Evolutionary conservation across 176 grass and related monocot genomes (phyloP), one percentile per base, ranked within the genome.

Genomic region (Hsuehochloa calcarea): DNA sequence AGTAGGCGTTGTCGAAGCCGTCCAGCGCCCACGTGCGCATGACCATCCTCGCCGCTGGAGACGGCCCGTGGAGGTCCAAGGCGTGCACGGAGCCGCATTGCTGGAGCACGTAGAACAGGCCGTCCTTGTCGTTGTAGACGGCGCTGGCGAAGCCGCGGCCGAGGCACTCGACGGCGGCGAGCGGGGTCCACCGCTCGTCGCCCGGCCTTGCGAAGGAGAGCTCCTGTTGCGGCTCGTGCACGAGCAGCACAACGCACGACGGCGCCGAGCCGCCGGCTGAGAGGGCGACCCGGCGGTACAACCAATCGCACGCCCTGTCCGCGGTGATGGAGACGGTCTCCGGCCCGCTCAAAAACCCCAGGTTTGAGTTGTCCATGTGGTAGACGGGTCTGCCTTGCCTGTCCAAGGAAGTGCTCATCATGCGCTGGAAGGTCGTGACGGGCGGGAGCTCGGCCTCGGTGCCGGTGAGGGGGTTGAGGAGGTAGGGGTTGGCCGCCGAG

Each of bases 391-490:
- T 45, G 8, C 43, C 10, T 10, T 45, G 8, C 1, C 10, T 2
- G 10, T 45, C 43, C 43, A 45, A 45, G 43, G 8, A 45, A 45
- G 8, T 45, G 43, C 43, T 19, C 29, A 26, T 35, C 14, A 84
- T 37, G 31, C 75, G 44, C 25, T 65, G 19, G 11, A 85, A 4
- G 5, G 46, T 3, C 19, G 63, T 79, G 55, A 72, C 8, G 8
- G 63, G 80, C 10, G 51, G 87, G 46, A 85, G 87, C 31, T 47
- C 10, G 64, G 44, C 37, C n/a, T 35, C 52, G 0, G 3, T 41
- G 20, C 79, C 41, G 23, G 77, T 88, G 64, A 88, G 11, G 27
- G 86, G 86, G 61, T 84, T 88, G 59, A 88, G 4, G 10, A 88
- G 68, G 79, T 63, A 71, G 25, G 80, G 80, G 38, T 88, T 20